phyloP scores from a whole-genome alignment of 2,329 filamentous ascomycete genomes.

The Penicillium sclerotiorum region DNA sequence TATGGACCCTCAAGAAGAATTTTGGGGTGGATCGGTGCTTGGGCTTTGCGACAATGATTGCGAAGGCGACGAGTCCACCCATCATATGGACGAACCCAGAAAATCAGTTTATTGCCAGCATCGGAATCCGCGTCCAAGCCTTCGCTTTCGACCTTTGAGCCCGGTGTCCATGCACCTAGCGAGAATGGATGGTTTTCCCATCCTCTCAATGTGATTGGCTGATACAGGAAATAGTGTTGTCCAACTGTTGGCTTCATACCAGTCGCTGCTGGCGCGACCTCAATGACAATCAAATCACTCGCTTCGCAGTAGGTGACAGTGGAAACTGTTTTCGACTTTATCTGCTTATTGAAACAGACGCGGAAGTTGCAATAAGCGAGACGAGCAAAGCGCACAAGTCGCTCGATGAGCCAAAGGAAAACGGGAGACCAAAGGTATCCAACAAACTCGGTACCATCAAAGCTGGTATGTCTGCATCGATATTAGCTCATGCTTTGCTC shows the following conservation, averaged over 20 bases:
- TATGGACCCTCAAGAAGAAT: constrained; percentile 52
- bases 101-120: not conserved
- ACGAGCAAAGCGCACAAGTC: constrained; percentile 48
- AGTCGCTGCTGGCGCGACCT: constrained; percentile 33
- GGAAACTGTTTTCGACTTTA: constrained; percentile 8
- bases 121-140: too few species aligned
- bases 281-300: constrained; percentile 25
- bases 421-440: constrained; percentile 52
- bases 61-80: constrained; percentile 2
- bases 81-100: constrained; percentile 2
- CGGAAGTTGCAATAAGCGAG: constrained; percentile 24
- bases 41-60: not conserved
- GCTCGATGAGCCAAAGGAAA: constrained; percentile 52
- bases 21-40: not conserved
- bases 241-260: constrained; percentile 31
- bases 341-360: constrained; percentile 2
- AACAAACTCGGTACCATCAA: constrained; percentile 50
- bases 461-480: constrained; percentile 43
- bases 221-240: constrained; percentile 53
- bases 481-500: not conserved
- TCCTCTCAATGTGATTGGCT: constrained; percentile 39
- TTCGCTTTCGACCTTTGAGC: not conserved
- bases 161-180: constrained; percentile 15
- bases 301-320: constrained; percentile 2
- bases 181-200: constrained; percentile 57